Evolutionary conservation across 441 rosid species (phyloP).

Genomic region (Croton setiger): DNA sequence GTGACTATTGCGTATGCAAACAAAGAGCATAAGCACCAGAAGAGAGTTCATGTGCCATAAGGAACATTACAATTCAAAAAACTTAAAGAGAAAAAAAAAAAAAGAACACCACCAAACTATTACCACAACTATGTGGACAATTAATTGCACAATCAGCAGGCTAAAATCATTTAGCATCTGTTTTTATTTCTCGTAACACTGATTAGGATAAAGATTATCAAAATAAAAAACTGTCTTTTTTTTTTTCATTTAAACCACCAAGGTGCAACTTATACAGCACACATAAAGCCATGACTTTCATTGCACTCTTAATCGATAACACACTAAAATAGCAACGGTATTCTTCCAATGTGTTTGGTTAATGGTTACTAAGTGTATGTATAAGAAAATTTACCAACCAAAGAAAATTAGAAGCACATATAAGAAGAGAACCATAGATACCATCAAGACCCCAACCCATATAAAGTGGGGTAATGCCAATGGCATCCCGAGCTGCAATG

Average conservation of each 20-base stretch:
- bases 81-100: not conserved
- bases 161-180: not conserved
- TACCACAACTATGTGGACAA: not conserved
- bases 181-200: not conserved
- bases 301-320: not conserved
- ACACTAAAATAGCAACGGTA: not conserved
- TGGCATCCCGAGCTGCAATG: conserved; percentile 94
- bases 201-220: not conserved
- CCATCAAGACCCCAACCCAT: conserved; percentile 99
- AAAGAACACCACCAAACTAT: not conserved
- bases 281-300: not conserved
- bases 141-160: not conserved
- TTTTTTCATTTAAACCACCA: not conserved
- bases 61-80: not conserved
- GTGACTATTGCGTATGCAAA: not conserved
- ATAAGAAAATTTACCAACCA: not conserved
- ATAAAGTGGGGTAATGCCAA: conserved; percentile 91
- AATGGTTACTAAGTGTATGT: not conserved
- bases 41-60: not conserved
- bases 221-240: not conserved
- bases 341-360: not conserved
- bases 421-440: conserved; percentile 28
- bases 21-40: not conserved
- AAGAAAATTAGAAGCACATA: not conserved
- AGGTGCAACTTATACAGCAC: not conserved